Evolutionary conservation across 768 basidiomycete species (phyloP).

Genomic region (Rickenella mellea): DNA sequence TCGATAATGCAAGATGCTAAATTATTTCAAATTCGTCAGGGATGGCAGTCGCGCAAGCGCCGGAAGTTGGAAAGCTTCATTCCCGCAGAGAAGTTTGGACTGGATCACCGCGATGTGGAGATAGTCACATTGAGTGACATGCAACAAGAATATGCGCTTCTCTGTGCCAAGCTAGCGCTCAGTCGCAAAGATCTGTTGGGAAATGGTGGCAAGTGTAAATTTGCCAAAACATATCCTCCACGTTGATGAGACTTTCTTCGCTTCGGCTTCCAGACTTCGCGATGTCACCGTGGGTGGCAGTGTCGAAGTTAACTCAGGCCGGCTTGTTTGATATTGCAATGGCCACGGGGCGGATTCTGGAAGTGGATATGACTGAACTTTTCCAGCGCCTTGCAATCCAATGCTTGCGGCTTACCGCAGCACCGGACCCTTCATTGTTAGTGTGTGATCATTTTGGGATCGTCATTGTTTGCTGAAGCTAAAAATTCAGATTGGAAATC

Average conservation of each 20-base stretch:
- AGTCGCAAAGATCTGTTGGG: constrained; percentile 53
- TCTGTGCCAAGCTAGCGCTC: constrained; percentile 72
- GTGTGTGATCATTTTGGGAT: constrained; percentile 12
- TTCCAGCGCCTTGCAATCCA: constrained; percentile 71
- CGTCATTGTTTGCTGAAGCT: not conserved
- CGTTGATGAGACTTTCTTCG: constrained; percentile 4
- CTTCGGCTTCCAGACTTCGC: constrained; percentile 33
- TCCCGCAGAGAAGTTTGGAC: constrained; percentile 61
- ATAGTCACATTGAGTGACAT: constrained; percentile 75
- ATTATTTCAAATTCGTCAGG: constrained; percentile 9
- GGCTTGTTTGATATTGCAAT: constrained; percentile 77
- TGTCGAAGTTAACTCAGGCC: constrained; percentile 68
- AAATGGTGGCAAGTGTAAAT: constrained; percentile 58
- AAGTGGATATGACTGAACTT: constrained; percentile 80
- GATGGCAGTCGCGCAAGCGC: constrained; percentile 53
- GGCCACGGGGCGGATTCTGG: constrained; percentile 60
- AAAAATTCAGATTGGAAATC: constrained; percentile 47
- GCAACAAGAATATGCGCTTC: constrained; percentile 64
- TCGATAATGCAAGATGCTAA: not conserved
- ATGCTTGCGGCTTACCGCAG: constrained; percentile 67
- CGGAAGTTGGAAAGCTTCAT: constrained; percentile 65
- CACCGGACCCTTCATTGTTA: constrained; percentile 51
- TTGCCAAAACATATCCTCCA: too few species aligned
- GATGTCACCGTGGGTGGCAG: constrained; percentile 51
- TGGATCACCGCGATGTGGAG: constrained; percentile 60